Percentiles rank a stretch among this genome's conserved stretches.
phyloP scores from a whole-genome alignment of 192 early-diverging fungal species.

The Coemansia brasiliensis region DNA sequence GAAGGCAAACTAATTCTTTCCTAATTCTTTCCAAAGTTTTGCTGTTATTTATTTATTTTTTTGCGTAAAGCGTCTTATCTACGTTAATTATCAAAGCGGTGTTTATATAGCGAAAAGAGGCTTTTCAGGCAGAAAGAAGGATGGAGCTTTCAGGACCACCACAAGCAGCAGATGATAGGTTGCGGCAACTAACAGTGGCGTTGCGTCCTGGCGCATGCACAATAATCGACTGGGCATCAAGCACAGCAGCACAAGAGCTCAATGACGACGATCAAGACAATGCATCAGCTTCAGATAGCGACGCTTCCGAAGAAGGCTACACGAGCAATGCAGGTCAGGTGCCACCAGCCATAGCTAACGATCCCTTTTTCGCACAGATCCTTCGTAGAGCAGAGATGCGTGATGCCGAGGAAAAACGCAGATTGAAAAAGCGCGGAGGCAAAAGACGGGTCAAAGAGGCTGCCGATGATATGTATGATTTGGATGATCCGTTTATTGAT shows the following conservation, averaged over 20 bases:
- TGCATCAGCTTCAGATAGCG: slow-evolving; percentile 30
- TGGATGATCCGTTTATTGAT: slow-evolving; percentile 58
- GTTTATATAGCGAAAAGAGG: not conserved
- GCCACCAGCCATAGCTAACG: slow-evolving; percentile 55
- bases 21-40: not conserved
- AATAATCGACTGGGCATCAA: slow-evolving; percentile 39
- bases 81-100: not conserved
- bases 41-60: not conserved
- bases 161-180: slow-evolving; percentile 24
- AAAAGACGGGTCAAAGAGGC: slow-evolving; percentile 29
- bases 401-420: slow-evolving; percentile 26
- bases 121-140: not conserved
- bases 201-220: slow-evolving; percentile 50
- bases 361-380: slow-evolving; percentile 52
- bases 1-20: not conserved
- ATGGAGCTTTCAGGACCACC: slow-evolving; percentile 41
- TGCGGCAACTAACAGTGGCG: slow-evolving; percentile 33
- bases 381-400: slow-evolving; percentile 44
- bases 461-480: slow-evolving; percentile 47
- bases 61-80: not conserved
- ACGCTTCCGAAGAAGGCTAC: slow-evolving; percentile 31
- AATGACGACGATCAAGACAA: slow-evolving; percentile 8
- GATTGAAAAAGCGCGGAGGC: slow-evolving; percentile 13
- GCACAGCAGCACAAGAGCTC: slow-evolving; percentile 18
- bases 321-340: slow-evolving; percentile 37